Base-by-base conservation (phyloP, 352 stramenopile species). In the Pythium vanterpoolii region DNA sequence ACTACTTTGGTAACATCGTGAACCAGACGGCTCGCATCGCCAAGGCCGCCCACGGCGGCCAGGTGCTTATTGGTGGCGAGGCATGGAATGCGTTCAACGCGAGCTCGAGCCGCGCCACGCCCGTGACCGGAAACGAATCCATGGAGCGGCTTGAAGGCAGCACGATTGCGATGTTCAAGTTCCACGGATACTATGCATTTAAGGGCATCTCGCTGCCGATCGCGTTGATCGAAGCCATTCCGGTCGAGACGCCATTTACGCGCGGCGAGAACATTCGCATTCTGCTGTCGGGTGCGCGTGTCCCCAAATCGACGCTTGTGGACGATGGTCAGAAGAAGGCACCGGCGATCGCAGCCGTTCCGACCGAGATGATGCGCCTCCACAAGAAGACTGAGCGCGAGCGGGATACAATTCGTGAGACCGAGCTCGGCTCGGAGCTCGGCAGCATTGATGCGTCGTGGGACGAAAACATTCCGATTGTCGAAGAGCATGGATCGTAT, bases 1-100 rank as follows among this genome's bases (percentile, higher is more conserved):
- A 95, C 64, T 95, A 95, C 67, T 95, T 95, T 45, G 86, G 86
- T 45, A 93, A 93, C 66, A 94, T 95, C 59, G 86, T 95, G 55
- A 95, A 95, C 61, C 83, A 94, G 62, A 95, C 86, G 0, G 86
- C 86, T 5, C 78, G 86, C 43, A 95, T 95, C 55, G 86, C 86
- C 16, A 95, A 95, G 68, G 80, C 83, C 19, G 80, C 86, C 0
- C 78, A 87, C 16, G 86, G 86, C 36, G 83, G 83, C 1, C 80
- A 95, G 62, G 79, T 93, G 21, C 71, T 95, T 30, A 89, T 95
- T 55, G 86, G 86, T 24, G 77, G 82, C 5, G 84, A 93, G 18
- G 83, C 82, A 0, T 95, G 86, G 86, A 86, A 74, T 43, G 64
- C 78, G 8, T 93, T 90, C 45, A 72, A 72, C 16, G 64, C 66